Percentiles rank a stretch among this genome's conserved stretches.
Conservation (phyloP, 2,329 filamentous ascomycete genomes). For the Cercospora nicotianae region DNA sequence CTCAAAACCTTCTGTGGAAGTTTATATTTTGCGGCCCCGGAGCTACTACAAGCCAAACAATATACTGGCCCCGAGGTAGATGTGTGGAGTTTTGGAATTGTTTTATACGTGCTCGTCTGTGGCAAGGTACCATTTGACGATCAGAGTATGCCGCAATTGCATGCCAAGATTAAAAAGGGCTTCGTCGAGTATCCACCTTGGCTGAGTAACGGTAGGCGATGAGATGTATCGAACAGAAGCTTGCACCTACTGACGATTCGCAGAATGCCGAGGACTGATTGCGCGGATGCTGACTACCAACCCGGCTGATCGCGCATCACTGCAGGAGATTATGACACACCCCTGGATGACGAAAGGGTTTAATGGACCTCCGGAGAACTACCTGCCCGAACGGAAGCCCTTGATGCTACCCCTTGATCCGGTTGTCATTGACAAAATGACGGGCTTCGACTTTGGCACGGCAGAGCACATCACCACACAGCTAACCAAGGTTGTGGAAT, state of each 20-base stretch:
- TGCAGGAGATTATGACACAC: slow-evolving; percentile 90
- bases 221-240: not conserved
- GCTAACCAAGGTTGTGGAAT: slow-evolving; percentile 82
- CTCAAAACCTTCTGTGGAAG: slow-evolving; percentile 97
- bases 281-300: slow-evolving; percentile 96
- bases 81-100: slow-evolving; percentile 98
- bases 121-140: slow-evolving; percentile 98
- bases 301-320: slow-evolving; percentile 77
- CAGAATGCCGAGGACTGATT: slow-evolving; percentile 91
- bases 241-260: slow-evolving; percentile 7
- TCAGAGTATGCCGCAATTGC: slow-evolving; percentile 96
- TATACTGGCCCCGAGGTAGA: slow-evolving; percentile 97
- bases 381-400: slow-evolving; percentile 78
- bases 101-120: slow-evolving; percentile 93
- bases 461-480: slow-evolving; percentile 79
- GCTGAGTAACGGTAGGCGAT: slow-evolving; percentile 74
- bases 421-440: slow-evolving; percentile 88
- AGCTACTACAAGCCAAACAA: slow-evolving; percentile 86
- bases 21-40: slow-evolving; percentile 94
- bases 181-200: slow-evolving; percentile 93
- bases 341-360: slow-evolving; percentile 96
- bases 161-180: slow-evolving; percentile 98
- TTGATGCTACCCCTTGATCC: slow-evolving; percentile 80
- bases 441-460: slow-evolving; percentile 93
- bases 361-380: slow-evolving; percentile 82